Conservation (phyloP, 2,329 filamentous ascomycete species). For the Cercospora sesami region DNA sequence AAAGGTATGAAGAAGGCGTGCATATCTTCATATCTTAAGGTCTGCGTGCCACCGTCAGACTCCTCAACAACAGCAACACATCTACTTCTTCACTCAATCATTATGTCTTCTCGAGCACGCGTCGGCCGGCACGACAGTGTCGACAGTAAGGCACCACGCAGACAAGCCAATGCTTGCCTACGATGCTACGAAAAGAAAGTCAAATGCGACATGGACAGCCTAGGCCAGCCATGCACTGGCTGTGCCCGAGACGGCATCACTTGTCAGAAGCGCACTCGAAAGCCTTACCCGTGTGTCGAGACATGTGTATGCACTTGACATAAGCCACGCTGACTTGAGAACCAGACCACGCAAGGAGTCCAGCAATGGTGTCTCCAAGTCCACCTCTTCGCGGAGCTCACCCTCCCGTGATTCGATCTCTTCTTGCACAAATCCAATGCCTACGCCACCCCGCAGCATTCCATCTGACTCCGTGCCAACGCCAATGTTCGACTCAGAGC, state of each 20-base stretch:
- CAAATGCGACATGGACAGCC: constrained; percentile 18
- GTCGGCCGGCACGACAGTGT: constrained; percentile 6
- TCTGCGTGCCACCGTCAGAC: not conserved
- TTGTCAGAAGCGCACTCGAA: constrained; percentile 17
- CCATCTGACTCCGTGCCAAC: constrained; percentile 8
- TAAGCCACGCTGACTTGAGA: constrained; percentile 1
- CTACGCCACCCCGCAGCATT: constrained; percentile 12
- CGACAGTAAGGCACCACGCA: constrained; percentile 10
- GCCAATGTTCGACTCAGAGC: constrained; percentile 13
- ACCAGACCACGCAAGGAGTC: constrained; percentile 15
- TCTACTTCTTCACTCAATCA: not conserved
- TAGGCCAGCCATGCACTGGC: constrained; percentile 16
- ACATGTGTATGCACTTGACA: not conserved
- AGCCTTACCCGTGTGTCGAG: constrained; percentile 15
- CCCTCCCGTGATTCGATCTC: constrained; percentile 5
- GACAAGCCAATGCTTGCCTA: constrained; percentile 17
- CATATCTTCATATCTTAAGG: not conserved
- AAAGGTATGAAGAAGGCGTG: constrained; percentile 9
- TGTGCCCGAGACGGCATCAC: constrained; percentile 13
- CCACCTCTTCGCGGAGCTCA: constrained; percentile 6
- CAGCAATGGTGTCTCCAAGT: constrained; percentile 6
- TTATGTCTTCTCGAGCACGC: constrained; percentile 11
- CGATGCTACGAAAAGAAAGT: constrained; percentile 20
- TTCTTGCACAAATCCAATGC: constrained; percentile 5
- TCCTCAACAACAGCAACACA: not conserved